These are phyloP conservation scores for Nelumbo lutea DNA, from an alignment of 164 flowering plant species.

Conservation along the genomic window DNA sequence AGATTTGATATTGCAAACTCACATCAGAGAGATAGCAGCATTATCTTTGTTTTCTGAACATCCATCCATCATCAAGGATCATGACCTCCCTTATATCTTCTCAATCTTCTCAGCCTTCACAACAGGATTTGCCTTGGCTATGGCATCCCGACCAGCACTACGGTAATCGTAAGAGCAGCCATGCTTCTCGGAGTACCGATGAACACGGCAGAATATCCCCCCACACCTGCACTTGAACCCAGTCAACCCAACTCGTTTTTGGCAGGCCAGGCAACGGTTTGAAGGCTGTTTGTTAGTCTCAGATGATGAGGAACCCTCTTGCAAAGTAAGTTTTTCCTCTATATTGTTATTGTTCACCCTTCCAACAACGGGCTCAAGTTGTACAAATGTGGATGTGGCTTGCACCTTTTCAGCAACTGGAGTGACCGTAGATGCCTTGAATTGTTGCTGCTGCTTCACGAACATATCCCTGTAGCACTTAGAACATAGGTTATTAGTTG, in stretches of 20 bases:
- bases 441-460: slow-evolving; percentile 21
- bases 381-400: slow-evolving; percentile 7
- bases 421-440: slow-evolving; percentile 9
- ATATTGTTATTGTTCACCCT: slow-evolving; percentile 16
- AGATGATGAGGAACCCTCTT: slow-evolving; percentile 14
- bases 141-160: slow-evolving; percentile 16
- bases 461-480: slow-evolving; percentile 30
- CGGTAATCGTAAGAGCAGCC: slow-evolving; percentile 14
- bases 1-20: slow-evolving; percentile 1
- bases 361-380: slow-evolving; percentile 9
- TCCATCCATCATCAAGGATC: background rate
- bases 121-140: slow-evolving; percentile 18
- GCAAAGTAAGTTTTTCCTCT: background rate
- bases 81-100: slow-evolving; percentile 12
- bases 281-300: slow-evolving; percentile 8
- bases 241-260: slow-evolving; percentile 26
- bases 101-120: slow-evolving; percentile 18
- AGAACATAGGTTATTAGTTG: slow-evolving; percentile 28
- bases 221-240: slow-evolving; percentile 21
- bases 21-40: background rate
- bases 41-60: background rate
- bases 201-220: slow-evolving; percentile 11
- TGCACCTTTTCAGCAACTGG: slow-evolving; percentile 10
- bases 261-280: slow-evolving; percentile 23
- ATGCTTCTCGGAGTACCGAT: slow-evolving; percentile 21